Base-by-base conservation (phyloP, 2,329 filamentous ascomycete genomes). In the Xylariaceae sp. region DNA sequence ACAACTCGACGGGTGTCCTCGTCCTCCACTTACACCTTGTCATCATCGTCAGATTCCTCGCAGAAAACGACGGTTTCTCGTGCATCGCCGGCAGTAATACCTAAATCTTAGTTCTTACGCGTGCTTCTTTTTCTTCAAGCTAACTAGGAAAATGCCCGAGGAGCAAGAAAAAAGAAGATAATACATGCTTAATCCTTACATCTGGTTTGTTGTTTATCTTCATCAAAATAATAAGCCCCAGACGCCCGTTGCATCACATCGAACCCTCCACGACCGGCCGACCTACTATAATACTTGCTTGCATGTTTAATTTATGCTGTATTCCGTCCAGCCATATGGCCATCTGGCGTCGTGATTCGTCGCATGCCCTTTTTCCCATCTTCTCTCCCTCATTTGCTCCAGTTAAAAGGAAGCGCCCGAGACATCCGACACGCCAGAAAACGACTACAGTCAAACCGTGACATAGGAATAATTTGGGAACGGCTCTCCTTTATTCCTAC, bases 401-500 rank as follows among this genome's bases (percentile, higher is more conserved):
- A 47, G 44, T n/a, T 7, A 47, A 41, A 50, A 51, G 35, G 55
- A 62, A 59, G 62, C 30, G 58, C 44, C 63, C 61, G 61, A 64
- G 59, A 64, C 63, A 65, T 48, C 8, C 55, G 54, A 23, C 48
- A 53, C 50, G 34, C 54, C 56, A 57, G 53, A 51, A 55, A 57
- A 49, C 53, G 45, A 58, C 53, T 49, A n/a, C n/a, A n/a, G n/a
- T n/a, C n/a, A n/a, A n/a, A n/a, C n/a, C n/a, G n/a, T n/a, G n/a
- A n/a, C n/a, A n/a, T n/a, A n/a, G n/a, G n/a, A n/a, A n/a, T n/a
- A n/a, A n/a, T n/a, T n/a, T n/a, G n/a, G n/a, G n/a, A n/a, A n/a
- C n/a, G n/a, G n/a, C n/a, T n/a, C n/a, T n/a, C n/a, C n/a, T n/a
- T n/a, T n/a, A n/a, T n/a, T n/a, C n/a, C n/a, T n/a, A n/a, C n/a